Conservation (phyloP, 352 stramenopile genomes). For the Phytophthora cajani region DNA sequence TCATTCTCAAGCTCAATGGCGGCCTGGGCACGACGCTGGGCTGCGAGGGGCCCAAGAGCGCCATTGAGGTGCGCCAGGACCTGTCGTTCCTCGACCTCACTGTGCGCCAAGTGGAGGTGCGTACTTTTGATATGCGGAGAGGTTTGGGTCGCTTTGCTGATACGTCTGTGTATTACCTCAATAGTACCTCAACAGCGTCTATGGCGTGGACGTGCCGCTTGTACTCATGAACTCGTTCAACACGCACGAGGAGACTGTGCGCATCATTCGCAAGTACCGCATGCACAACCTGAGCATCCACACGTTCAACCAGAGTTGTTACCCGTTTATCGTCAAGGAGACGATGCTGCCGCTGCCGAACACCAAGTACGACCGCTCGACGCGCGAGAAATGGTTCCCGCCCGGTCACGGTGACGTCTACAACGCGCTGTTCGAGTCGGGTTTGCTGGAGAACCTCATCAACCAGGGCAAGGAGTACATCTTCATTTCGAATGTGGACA, state of each 20-base stretch:
- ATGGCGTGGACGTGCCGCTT: slow-evolving; percentile 97
- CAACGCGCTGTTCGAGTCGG: slow-evolving; percentile 97
- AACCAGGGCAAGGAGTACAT: slow-evolving; percentile 98
- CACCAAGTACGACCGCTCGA: slow-evolving; percentile 85
- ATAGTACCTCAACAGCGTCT: slow-evolving; percentile 91
- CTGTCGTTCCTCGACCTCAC: slow-evolving; percentile 98
- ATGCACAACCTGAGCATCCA: slow-evolving; percentile 95
- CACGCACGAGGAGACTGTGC: slow-evolving; percentile 98
- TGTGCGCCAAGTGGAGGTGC: slow-evolving; percentile 96
- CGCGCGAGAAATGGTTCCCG: slow-evolving; percentile 93
- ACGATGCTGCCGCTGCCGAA: slow-evolving; percentile 90
- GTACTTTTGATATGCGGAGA: slow-evolving; percentile 4
- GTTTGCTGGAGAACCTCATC: slow-evolving; percentile 96
- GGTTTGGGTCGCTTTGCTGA: neutral
- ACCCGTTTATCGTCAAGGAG: slow-evolving; percentile 91
- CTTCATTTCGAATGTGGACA: slow-evolving; percentile 99
- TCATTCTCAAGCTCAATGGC: slow-evolving; percentile 99
- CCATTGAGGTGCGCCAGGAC: slow-evolving; percentile 94
- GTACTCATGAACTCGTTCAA: slow-evolving; percentile 99
- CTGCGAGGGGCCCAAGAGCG: slow-evolving; percentile 93
- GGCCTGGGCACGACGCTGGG: slow-evolving; percentile 99
- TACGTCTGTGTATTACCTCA: neutral
- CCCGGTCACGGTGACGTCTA: slow-evolving; percentile 99
- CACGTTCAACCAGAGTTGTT: slow-evolving; percentile 95
- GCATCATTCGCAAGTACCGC: slow-evolving; percentile 98